Percentiles rank a stretch among this genome's conserved stretches.
phyloP scores from a whole-genome alignment of 2,329 filamentous ascomycete genomes.

The Ceratocystis eucalypticola region DNA sequence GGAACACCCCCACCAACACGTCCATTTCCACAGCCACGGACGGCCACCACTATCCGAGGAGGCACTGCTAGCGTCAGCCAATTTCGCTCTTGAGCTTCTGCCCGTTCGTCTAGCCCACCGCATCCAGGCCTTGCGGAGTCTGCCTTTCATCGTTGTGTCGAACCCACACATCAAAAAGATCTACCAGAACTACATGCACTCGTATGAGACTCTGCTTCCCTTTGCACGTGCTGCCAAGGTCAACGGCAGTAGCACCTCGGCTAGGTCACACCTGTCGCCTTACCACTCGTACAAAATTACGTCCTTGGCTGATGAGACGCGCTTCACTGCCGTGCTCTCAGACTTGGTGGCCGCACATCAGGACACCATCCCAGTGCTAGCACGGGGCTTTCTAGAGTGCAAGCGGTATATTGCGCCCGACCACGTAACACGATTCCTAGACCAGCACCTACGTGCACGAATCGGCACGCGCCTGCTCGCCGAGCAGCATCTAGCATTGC shows the following conservation, averaged over 20 bases:
- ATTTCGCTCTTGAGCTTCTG: constrained; percentile 86
- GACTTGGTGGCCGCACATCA: constrained; percentile 91
- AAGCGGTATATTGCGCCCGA: constrained; percentile 70
- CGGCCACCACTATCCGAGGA: constrained; percentile 69
- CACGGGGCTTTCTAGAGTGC: constrained; percentile 84
- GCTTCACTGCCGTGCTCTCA: constrained; percentile 83
- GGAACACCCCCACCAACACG: no score
- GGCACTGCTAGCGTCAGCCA: constrained; percentile 76
- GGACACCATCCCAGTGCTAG: constrained; percentile 87
- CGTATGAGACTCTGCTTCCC: constrained; percentile 75
- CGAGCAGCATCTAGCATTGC: constrained; percentile 90
- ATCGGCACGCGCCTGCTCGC: constrained; percentile 91
- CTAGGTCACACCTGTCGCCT: constrained; percentile 1
- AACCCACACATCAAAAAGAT: constrained; percentile 91
- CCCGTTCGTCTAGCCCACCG: constrained; percentile 86
- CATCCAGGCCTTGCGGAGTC: constrained; percentile 80
- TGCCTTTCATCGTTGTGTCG: constrained; percentile 96
- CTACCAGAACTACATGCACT: constrained; percentile 92
- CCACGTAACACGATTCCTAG: constrained; percentile 83
- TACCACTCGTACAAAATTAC: constrained; percentile 35
- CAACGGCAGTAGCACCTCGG: constrained; percentile 12
- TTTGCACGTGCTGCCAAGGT: constrained; percentile 43
- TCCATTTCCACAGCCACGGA: constrained; percentile 42
- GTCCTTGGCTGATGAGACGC: constrained; percentile 52
- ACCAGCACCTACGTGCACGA: constrained; percentile 82